Evolutionary conservation across 495 filamentous ascomycete species (phyloP), one percentile per base, ranked within the genome.

Genomic region (Penicillium canescens): DNA sequence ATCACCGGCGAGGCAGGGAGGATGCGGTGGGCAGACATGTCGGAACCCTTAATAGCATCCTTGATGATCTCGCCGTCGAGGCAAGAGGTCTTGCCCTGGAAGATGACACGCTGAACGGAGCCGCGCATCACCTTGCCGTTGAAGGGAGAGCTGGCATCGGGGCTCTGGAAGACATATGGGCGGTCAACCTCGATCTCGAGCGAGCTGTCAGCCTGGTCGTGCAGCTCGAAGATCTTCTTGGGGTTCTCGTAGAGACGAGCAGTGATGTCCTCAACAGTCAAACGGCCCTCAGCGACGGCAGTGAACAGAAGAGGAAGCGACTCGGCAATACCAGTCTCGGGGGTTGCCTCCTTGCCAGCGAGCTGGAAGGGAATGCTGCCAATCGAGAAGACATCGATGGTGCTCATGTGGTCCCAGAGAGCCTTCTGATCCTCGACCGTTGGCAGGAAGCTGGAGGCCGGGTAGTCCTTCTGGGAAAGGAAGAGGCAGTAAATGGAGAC

Each of bases 351-450:
- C 52, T 86, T 72, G 23, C 81, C 76, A 42, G 87, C 88, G 23
- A 94, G 73, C 70, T 92, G 88, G 72, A 86, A 93, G 3, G 90
- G 90, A 54, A 91, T 76, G 74, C 87, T 92, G 47, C 90, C 90
- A 52, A 92, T 79, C 2, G 89, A 90, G 79, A 93, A 92, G 60
- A 89, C 83, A 65, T 94, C 90, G 61, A 94, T 92, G 26, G 80
- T 88, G 57, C 68, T 75, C 63, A 92, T 69, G 61, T 92, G 82
- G 55, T 90, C 82, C 90, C 90, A 94, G 8, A 94, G 78, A 14
- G 87, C 87, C 56, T 80, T 78, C 71, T 92, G 90, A 59, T 93
- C 90, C 55, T 82, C 80, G 11, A 69, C 69, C 3, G 86, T 86
- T 8, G 90, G 89, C 49, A 94, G 74, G 60, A 80, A 79, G 51